phyloP scores from a whole-genome alignment of 2,329 filamentous ascomycete genomes.

The Xylariaceae sp. region DNA sequence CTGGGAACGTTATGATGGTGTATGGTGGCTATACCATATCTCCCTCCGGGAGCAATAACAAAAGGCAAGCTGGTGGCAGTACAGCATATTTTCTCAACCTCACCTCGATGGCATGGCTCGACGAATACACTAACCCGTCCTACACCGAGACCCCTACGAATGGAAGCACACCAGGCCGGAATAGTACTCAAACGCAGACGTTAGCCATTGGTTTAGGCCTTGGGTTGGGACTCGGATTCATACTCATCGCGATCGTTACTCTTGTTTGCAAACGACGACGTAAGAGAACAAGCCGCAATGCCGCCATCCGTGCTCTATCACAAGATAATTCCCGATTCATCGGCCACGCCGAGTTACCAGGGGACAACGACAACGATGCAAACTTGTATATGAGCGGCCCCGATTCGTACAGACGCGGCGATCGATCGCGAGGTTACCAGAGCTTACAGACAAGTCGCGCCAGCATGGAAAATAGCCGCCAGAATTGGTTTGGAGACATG shows the following conservation, averaged over 20 bases:
- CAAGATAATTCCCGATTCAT: slow-evolving; percentile 48
- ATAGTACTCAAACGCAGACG: slow-evolving; percentile 36
- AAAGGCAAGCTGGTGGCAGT: slow-evolving; percentile 33
- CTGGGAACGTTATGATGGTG: slow-evolving; percentile 65
- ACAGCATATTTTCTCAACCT: slow-evolving; percentile 51
- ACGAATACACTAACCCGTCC: slow-evolving; percentile 47
- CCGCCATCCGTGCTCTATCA: slow-evolving; percentile 45
- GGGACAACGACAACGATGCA: slow-evolving; percentile 27
- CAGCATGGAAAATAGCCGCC: slow-evolving; percentile 27
- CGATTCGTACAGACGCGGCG: slow-evolving; percentile 40
- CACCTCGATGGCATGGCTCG: slow-evolving; percentile 52
- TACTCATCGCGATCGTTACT: slow-evolving; percentile 45
- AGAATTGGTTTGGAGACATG: slow-evolving; percentile 29
- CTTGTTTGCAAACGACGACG: slow-evolving; percentile 44
- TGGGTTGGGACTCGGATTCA: slow-evolving; percentile 61
- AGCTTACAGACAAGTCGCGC: slow-evolving; percentile 38
- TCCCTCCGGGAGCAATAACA: slow-evolving; percentile 31
- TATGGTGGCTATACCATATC: slow-evolving; percentile 58
- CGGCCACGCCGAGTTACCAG: slow-evolving; percentile 39
- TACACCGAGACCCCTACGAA: slow-evolving; percentile 13
- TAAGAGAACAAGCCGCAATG: slow-evolving; percentile 39
- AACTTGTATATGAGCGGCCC: slow-evolving; percentile 46
- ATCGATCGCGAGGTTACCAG: slow-evolving; percentile 48
- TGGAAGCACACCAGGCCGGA: slow-evolving; percentile 7
- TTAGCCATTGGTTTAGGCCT: slow-evolving; percentile 61